phyloP scores from a whole-genome alignment of 148 eudicot species.

The Amaranthus palmeri region DNA sequence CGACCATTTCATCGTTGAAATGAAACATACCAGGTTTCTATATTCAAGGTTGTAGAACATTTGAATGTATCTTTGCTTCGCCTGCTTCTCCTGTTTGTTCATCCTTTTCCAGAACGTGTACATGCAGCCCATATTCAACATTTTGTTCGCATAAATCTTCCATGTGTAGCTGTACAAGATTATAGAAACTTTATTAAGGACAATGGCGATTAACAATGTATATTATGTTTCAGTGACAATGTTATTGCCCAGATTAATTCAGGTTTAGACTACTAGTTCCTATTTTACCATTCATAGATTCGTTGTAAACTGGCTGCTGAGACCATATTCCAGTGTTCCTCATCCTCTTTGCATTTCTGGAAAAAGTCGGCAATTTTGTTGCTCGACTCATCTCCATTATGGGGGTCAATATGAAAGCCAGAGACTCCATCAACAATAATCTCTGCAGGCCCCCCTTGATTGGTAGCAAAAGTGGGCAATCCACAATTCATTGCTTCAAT shows the following conservation, averaged over 20 bases:
- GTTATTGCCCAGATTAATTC: not conserved
- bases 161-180: slow-evolving; percentile 76
- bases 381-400: slow-evolving; percentile 71
- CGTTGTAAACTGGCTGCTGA: slow-evolving; percentile 63
- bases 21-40: slow-evolving; percentile 52
- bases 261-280: not conserved
- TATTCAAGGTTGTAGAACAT: slow-evolving; percentile 77
- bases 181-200: not conserved
- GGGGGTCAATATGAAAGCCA: slow-evolving; percentile 79
- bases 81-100: slow-evolving; percentile 67
- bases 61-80: slow-evolving; percentile 81
- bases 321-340: slow-evolving; percentile 53
- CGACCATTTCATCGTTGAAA: not conserved
- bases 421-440: slow-evolving; percentile 84
- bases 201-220: slow-evolving; percentile 2
- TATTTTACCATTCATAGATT: slow-evolving; percentile 73
- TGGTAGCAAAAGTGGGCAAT: slow-evolving; percentile 88
- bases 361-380: slow-evolving; percentile 83
- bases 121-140: slow-evolving; percentile 77
- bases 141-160: slow-evolving; percentile 94
- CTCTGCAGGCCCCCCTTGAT: slow-evolving; percentile 95
- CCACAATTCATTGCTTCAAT: slow-evolving; percentile 99
- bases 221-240: not conserved
- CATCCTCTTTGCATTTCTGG: slow-evolving; percentile 62
- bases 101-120: slow-evolving; percentile 75